These are phyloP conservation scores for Gracilaria vermiculophylla DNA, from an alignment of 23 red algal genomes.

Conservation along the genomic window DNA sequence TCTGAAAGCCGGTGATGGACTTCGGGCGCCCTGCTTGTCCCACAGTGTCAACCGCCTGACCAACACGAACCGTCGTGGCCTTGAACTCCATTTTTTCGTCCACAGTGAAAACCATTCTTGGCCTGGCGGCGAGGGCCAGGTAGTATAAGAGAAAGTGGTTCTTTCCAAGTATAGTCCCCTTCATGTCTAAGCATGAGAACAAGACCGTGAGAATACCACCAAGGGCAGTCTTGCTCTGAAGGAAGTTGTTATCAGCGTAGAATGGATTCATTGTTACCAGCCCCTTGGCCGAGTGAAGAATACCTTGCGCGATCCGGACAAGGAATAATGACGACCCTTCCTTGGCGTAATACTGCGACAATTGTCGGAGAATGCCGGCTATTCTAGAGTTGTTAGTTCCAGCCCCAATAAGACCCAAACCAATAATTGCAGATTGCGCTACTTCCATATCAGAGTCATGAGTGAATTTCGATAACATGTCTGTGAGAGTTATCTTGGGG, in stretches of 20 bases:
- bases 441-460: slow-evolving; percentile 94
- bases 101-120: slow-evolving; percentile 91
- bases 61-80: slow-evolving; percentile 82
- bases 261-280: slow-evolving; percentile 86
- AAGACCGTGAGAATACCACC: slow-evolving; percentile 89
- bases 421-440: slow-evolving; percentile 81
- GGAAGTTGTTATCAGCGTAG: slow-evolving; percentile 67
- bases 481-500: slow-evolving; percentile 79
- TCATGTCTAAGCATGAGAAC: slow-evolving; percentile 78
- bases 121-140: slow-evolving; percentile 72
- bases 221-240: slow-evolving; percentile 74
- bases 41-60: slow-evolving; percentile 97
- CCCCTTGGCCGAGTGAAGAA: slow-evolving; percentile 88
- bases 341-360: slow-evolving; percentile 86
- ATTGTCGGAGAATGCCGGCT: slow-evolving; percentile 86
- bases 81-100: slow-evolving; percentile 94
- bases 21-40: slow-evolving; percentile 92
- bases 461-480: slow-evolving; percentile 89
- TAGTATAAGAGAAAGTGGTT: slow-evolving; percentile 95
- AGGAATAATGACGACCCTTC: slow-evolving; percentile 83
- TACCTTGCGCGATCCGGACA: slow-evolving; percentile 88
- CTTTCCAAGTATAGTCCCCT: slow-evolving; percentile 85
- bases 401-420: slow-evolving; percentile 83
- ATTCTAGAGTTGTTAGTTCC: slow-evolving; percentile 97
- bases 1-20: slow-evolving; percentile 95